Conservation (phyloP, 805 yeast genomes). For the Kluyveromyces wickerhamii region DNA sequence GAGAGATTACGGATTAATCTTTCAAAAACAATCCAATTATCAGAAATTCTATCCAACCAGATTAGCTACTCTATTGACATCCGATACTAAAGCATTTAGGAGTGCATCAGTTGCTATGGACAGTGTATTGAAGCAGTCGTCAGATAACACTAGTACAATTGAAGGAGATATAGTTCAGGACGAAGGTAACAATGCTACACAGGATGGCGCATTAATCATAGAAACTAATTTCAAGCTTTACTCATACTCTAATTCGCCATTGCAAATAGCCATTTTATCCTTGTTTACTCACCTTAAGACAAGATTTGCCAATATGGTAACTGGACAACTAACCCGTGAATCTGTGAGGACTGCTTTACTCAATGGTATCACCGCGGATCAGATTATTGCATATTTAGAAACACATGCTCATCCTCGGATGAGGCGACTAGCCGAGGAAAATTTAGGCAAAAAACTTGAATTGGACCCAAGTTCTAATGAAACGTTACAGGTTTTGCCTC, state of each 20-base stretch:
- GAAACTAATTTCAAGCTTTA: conserved; percentile 93
- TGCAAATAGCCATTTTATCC: conserved; percentile 88
- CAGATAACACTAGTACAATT: conserved; percentile 11
- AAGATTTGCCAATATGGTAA: conserved; percentile 84
- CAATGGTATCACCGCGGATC: conserved; percentile 93
- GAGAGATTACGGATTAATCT: conserved; percentile 85
- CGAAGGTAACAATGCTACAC: conserved; percentile 15
- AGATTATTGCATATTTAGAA: conserved; percentile 79
- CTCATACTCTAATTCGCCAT: conserved; percentile 88
- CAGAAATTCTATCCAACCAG: conserved; percentile 82
- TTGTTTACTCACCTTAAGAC: conserved; percentile 79
- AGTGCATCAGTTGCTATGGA: conserved; percentile 72
- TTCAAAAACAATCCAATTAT: conserved; percentile 50
- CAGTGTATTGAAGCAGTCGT: conserved; percentile 42
- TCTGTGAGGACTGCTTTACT: conserved; percentile 75
- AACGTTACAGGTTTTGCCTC: conserved; percentile 65
- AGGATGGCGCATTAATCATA: conserved; percentile 66
- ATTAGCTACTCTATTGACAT: conserved; percentile 80
- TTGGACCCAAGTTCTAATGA: conserved; percentile 42
- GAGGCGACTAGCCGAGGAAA: conserved; percentile 65
- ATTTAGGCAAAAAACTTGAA: conserved; percentile 57
- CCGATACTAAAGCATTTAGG: conserved; percentile 66
- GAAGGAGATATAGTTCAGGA: conserved; percentile 27
- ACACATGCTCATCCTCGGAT: conserved; percentile 93
- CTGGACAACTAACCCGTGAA: conserved; percentile 90